Percentiles rank a stretch among this genome's conserved stretches.
Evolutionary conservation across 352 stramenopile species (phyloP).

Genomic region (Pythium sp.): DNA sequence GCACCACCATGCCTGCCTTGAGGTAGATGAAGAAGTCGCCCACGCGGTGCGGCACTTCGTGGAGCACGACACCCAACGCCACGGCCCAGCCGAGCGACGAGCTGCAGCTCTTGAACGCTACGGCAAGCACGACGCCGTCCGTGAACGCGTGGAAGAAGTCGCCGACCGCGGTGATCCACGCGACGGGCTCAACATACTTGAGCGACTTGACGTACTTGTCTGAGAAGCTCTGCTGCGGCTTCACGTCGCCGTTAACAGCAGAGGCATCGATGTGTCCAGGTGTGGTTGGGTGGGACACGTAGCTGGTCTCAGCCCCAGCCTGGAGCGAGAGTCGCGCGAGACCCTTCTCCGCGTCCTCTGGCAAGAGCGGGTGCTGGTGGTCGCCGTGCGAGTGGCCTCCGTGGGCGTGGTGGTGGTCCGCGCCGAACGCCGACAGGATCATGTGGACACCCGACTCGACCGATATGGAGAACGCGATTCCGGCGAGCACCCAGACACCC

Average conservation of each 20-base stretch:
- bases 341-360: constrained; percentile 8
- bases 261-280: not conserved
- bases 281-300: constrained; percentile 5
- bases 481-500: constrained; percentile 25
- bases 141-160: constrained; percentile 28
- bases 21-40: constrained; percentile 29
- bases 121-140: constrained; percentile 23
- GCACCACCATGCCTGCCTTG: no score
- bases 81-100: constrained; percentile 21
- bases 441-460: constrained; percentile 27
- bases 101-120: constrained; percentile 27
- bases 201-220: no score
- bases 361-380: not conserved
- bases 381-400: not conserved
- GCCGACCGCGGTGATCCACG: constrained; percentile 26
- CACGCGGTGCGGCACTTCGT: constrained; percentile 25
- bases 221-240: constrained; percentile 7
- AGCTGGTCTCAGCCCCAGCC: not conserved
- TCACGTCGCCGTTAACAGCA: not conserved
- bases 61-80: constrained; percentile 23
- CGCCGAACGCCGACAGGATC: constrained; percentile 20
- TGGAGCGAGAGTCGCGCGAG: not conserved
- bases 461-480: constrained; percentile 27
- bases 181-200: no score
- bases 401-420: constrained; percentile 5